Percentiles rank a stretch among this genome's conserved stretches.
phyloP scores from a whole-genome alignment of 2,329 filamentous ascomycete genomes.

The Tolypocladium paradoxum region DNA sequence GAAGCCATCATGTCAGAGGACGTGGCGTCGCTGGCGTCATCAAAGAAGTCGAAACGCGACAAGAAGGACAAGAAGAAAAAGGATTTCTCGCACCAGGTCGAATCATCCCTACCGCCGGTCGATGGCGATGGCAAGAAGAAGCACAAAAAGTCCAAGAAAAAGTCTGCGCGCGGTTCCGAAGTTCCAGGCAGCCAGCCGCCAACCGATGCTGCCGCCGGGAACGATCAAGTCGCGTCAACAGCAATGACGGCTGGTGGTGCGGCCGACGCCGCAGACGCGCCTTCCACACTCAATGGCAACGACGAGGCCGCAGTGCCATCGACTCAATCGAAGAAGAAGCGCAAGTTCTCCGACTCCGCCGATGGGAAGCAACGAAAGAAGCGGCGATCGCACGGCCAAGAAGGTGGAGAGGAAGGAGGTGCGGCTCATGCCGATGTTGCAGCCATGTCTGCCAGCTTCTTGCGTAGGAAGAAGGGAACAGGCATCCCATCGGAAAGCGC shows the following conservation, averaged over 20 bases:
- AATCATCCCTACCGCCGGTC: constrained; percentile 6
- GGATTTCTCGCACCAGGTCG: constrained; percentile 8
- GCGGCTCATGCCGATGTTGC: not conserved
- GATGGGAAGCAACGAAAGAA: constrained; percentile 24
- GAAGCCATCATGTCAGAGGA: constrained; percentile 20
- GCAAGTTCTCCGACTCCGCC: constrained; percentile 17
- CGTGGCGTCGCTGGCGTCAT: constrained; percentile 5
- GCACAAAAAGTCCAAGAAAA: constrained; percentile 16
- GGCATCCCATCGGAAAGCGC: constrained; percentile 5
- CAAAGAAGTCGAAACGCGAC: constrained; percentile 19
- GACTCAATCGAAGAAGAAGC: constrained; percentile 20
- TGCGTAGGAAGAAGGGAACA: constrained; percentile 4
- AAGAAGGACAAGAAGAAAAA: constrained; percentile 20
- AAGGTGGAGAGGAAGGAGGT: constrained; percentile 7
- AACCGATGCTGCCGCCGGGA: not conserved
- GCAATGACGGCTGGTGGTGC: not conserved
- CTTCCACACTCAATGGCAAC: constrained; percentile 1
- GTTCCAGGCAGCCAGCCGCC: constrained; percentile 2
- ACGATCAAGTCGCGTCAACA: not conserved
- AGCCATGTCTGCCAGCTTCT: constrained; percentile 3
- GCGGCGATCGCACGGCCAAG: constrained; percentile 14
- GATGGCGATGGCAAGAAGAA: constrained; percentile 12
- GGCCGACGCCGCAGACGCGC: constrained; percentile 3
- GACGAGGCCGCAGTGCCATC: constrained; percentile 10
- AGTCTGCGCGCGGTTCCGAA: constrained; percentile 2